A percentile compares a stretch with the other conserved stretches of the same genome.
Evolutionary conservation across 495 filamentous ascomycete genomes (phyloP).

Genomic region (Ramalina intermedia): DNA sequence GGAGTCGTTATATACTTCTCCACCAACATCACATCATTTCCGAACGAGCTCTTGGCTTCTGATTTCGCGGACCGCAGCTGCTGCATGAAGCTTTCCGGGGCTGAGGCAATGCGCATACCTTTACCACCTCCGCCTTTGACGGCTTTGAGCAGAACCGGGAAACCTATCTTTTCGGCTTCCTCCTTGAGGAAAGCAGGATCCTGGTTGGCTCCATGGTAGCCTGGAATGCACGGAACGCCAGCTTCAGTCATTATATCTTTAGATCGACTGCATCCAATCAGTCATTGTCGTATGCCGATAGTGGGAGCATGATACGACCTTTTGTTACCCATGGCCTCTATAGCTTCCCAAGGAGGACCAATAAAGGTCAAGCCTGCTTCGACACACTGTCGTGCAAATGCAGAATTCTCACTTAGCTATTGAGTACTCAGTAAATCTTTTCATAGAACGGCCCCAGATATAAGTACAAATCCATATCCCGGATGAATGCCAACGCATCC

Average conservation of each 20-base stretch:
- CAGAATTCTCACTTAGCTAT: constrained; percentile 73
- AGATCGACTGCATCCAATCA: constrained; percentile 34
- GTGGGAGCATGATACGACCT: constrained; percentile 30
- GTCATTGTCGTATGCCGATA: neutral
- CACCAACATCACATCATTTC: constrained; percentile 89
- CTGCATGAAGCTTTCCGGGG: constrained; percentile 59
- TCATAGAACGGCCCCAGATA: neutral
- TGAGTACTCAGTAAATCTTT: neutral
- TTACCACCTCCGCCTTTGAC: constrained; percentile 95
- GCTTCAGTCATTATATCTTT: constrained; percentile 95
- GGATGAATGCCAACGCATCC: constrained; percentile 87
- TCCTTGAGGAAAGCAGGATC: constrained; percentile 51
- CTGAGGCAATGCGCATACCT: constrained; percentile 89
- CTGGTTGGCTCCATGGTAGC: constrained; percentile 86
- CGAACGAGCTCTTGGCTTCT: constrained; percentile 83
- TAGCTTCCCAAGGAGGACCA: constrained; percentile 80
- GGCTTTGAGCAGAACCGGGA: constrained; percentile 90
- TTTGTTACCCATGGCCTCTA: constrained; percentile 97
- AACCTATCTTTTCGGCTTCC: constrained; percentile 70
- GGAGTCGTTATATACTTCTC: constrained; percentile 94
- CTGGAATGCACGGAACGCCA: constrained; percentile 89
- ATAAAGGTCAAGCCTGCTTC: constrained; percentile 91
- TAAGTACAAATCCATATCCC: constrained; percentile 82
- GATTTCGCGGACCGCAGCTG: constrained; percentile 79
- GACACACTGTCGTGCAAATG: constrained; percentile 75